These are phyloP conservation scores for Cystobasidium slooffiae DNA, from an alignment of 1,284 basidiomycete species.

Conservation along the genomic window DNA sequence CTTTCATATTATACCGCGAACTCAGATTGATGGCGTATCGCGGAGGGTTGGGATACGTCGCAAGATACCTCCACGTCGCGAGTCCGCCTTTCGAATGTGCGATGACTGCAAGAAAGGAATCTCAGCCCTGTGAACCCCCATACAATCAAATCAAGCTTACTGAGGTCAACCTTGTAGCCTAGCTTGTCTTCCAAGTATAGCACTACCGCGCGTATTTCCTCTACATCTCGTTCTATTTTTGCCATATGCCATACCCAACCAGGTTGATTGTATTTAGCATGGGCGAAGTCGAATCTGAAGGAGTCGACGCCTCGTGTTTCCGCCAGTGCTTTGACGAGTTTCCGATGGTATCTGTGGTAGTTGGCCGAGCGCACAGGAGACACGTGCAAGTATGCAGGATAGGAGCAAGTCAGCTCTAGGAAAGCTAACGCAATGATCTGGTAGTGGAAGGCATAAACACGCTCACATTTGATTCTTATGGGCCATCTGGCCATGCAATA, in stretches of 20 bases:
- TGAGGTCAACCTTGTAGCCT: slow-evolving; percentile 29
- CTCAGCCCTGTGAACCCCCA: too few relatives aligned
- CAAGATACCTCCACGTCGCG: slow-evolving; percentile 27
- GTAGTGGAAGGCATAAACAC: neutral
- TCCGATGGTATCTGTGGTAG: slow-evolving; percentile 33
- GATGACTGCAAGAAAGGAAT: slow-evolving; percentile 12
- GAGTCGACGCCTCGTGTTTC: slow-evolving; percentile 24
- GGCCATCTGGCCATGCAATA: slow-evolving; percentile 41
- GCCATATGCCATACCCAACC: slow-evolving; percentile 44
- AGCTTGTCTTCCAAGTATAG: slow-evolving; percentile 18
- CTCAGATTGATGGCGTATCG: slow-evolving; percentile 37
- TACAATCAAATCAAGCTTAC: slow-evolving; percentile 2
- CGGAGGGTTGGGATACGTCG: slow-evolving; percentile 28
- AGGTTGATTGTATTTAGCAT: slow-evolving; percentile 42
- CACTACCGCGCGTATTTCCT: slow-evolving; percentile 32
- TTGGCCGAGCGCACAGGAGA: neutral
- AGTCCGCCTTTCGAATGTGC: slow-evolving; percentile 36
- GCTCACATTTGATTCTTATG: slow-evolving; percentile 42
- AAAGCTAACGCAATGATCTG: neutral
- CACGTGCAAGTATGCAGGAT: neutral
- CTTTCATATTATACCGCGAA: slow-evolving; percentile 35
- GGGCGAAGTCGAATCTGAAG: slow-evolving; percentile 42
- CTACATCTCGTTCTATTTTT: slow-evolving; percentile 41
- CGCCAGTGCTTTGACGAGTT: slow-evolving; percentile 33
- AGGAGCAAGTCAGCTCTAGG: neutral